Evolutionary conservation across 1,139 yeast genomes (phyloP).

Genomic region (Saccharomycopsis hybrid): DNA sequence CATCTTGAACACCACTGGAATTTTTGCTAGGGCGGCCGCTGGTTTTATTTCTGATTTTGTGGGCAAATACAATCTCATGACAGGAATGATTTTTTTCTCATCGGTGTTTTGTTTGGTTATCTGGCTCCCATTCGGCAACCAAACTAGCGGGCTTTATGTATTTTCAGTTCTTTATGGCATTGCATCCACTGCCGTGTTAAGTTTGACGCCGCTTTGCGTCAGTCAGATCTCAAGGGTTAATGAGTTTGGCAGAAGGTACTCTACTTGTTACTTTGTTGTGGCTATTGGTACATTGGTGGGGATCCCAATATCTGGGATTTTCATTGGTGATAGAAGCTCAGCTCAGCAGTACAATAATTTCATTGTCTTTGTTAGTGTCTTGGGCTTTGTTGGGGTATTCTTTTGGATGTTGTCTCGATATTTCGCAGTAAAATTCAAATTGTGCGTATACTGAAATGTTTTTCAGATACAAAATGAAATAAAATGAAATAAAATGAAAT

Average conservation of each 20-base stretch:
- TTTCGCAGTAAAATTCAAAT: slow-evolving; percentile 10
- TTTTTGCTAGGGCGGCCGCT: slow-evolving; percentile 52
- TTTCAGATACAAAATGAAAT: too few species aligned
- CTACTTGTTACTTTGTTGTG: slow-evolving; percentile 60
- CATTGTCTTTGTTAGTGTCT: slow-evolving; percentile 10
- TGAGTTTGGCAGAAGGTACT: slow-evolving; percentile 62
- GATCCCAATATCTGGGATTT: slow-evolving; percentile 48
- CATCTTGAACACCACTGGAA: slow-evolving; percentile 51
- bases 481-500: too few species aligned
- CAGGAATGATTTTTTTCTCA: slow-evolving; percentile 36
- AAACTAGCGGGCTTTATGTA: slow-evolving; percentile 34
- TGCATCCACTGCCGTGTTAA: slow-evolving; percentile 41
- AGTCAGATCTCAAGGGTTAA: slow-evolving; percentile 61
- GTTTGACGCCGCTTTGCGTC: slow-evolving; percentile 43
- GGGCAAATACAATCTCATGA: slow-evolving; percentile 54
- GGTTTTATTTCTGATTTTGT: slow-evolving; percentile 46
- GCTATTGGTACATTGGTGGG: slow-evolving; percentile 48
- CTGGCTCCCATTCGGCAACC: slow-evolving; percentile 50
- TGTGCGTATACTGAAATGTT: slow-evolving; percentile 9
- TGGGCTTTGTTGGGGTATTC: slow-evolving; percentile 7
- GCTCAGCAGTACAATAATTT: slow-evolving; percentile 8
- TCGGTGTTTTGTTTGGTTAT: slow-evolving; percentile 37
- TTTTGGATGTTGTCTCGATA: slow-evolving; percentile 13
- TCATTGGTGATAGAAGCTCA: slow-evolving; percentile 29
- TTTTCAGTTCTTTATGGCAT: slow-evolving; percentile 50